Percentiles rank a stretch among this genome's conserved stretches.
Evolutionary conservation across 2,329 filamentous ascomycete species (phyloP).

Genomic region (Aspergillus bombycis): DNA sequence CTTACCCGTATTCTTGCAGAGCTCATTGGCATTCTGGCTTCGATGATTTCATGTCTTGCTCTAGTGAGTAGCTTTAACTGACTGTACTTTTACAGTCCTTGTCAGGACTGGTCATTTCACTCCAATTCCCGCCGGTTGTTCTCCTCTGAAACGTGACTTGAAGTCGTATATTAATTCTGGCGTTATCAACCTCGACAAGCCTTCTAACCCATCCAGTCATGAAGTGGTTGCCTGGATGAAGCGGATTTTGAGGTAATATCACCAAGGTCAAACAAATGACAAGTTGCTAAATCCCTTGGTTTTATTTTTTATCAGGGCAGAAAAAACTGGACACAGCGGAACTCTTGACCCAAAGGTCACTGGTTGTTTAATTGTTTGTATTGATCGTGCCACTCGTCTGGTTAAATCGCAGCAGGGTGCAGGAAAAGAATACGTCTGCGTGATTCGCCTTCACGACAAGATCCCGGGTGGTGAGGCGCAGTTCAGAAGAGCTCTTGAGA

Average conservation of each 20-base stretch:
- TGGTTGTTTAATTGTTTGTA: constrained; percentile 90
- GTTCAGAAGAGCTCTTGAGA: constrained; percentile 91
- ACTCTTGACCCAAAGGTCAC: constrained; percentile 98
- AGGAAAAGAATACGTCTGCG: constrained; percentile 98
- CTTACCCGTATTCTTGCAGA: constrained; percentile 9
- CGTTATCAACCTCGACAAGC: constrained; percentile 98
- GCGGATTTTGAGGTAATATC: constrained; percentile 79
- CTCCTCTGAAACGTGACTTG: constrained; percentile 88
- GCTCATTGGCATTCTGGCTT: constrained; percentile 1
- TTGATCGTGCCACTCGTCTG: constrained; percentile 93
- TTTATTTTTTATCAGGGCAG: constrained; percentile 60
- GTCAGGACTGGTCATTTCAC: constrained; percentile 96
- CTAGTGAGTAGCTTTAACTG: constrained; percentile 18
- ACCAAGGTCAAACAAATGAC: not conserved
- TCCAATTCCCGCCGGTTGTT: constrained; percentile 89
- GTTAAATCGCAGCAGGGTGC: constrained; percentile 99
- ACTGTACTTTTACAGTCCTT: constrained; percentile 62
- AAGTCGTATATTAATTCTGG: constrained; percentile 97
- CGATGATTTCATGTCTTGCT: not conserved
- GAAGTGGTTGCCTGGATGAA: constrained; percentile 99
- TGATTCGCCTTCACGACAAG: constrained; percentile 94
- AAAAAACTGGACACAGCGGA: constrained; percentile 98
- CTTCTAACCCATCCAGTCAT: constrained; percentile 95
- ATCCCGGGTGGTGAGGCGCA: constrained; percentile 90
- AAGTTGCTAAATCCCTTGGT: constrained; percentile 23